Conservation (phyloP, 441 rosid species). For the Capsella rubella region DNA sequence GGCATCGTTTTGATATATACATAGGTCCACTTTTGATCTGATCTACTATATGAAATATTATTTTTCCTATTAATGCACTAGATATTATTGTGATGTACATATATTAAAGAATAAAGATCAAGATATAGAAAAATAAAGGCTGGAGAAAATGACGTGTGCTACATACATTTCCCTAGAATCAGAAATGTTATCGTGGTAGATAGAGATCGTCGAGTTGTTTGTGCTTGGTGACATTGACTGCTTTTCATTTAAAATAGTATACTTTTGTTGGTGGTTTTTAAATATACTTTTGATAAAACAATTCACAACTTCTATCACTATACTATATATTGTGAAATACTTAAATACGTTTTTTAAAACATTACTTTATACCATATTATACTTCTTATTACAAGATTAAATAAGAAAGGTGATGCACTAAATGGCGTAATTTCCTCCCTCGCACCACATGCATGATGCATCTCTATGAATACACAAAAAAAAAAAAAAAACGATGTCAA, state of each 20-base stretch:
- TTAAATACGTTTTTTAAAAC: neutral
- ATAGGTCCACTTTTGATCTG: slow-evolving; percentile 36
- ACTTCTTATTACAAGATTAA: neutral
- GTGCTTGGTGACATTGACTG: slow-evolving; percentile 8
- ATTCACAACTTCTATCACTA: neutral
- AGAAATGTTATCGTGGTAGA: slow-evolving; percentile 18
- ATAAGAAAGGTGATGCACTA: slow-evolving; percentile 25
- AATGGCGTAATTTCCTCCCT: slow-evolving; percentile 37
- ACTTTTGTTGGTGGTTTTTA: neutral
- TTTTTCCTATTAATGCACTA: neutral
- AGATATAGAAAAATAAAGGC: slow-evolving; percentile 21
- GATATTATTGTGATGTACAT: slow-evolving; percentile 1
- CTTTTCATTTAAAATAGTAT: slow-evolving; percentile 8
- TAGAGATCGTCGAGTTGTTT: slow-evolving; percentile 18
- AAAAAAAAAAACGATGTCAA: slow-evolving; percentile 38
- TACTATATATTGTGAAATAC: neutral
- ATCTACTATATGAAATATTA: slow-evolving; percentile 31
- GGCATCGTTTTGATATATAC: slow-evolving; percentile 29
- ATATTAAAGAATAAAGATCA: neutral
- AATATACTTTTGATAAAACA: neutral
- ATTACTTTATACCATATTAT: neutral
- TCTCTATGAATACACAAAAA: slow-evolving; percentile 11
- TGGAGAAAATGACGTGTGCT: slow-evolving; percentile 39
- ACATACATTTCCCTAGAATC: slow-evolving; percentile 14
- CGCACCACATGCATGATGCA: slow-evolving; percentile 22